These are phyloP conservation scores for Abrus pulchellus DNA, from an alignment of 306 rosid genomes.

Conservation along the genomic window DNA sequence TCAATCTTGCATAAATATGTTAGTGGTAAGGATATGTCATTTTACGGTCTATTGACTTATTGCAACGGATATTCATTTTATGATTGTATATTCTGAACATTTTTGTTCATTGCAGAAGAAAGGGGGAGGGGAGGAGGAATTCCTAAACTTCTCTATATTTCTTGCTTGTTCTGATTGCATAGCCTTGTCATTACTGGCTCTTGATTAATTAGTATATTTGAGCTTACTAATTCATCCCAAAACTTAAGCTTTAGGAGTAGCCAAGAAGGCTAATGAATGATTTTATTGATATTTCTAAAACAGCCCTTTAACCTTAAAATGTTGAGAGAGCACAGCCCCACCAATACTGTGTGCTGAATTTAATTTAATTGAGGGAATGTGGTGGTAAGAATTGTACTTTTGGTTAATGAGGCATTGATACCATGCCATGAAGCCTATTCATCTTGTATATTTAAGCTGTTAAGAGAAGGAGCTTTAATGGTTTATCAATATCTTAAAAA, in stretches of 20 bases:
- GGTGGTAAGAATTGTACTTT: not conserved
- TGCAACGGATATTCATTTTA: constrained; percentile 12
- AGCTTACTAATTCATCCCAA: not conserved
- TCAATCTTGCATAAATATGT: constrained; percentile 75
- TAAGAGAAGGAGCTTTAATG: constrained; percentile 30
- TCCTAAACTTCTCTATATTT: not conserved
- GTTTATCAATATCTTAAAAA: constrained; percentile 30
- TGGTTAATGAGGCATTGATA: constrained; percentile 25
- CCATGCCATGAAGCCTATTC: constrained; percentile 29
- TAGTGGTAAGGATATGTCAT: constrained; percentile 73
- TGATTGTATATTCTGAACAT: constrained; percentile 22
- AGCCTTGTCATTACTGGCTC: constrained; percentile 14
- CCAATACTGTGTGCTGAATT: constrained; percentile 2
- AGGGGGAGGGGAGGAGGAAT: not conserved
- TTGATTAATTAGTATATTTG: constrained; percentile 30
- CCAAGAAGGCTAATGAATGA: not conserved
- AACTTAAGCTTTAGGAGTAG: constrained; percentile 23
- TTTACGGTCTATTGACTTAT: constrained; percentile 44
- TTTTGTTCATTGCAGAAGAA: constrained; percentile 5
- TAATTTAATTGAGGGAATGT: constrained; percentile 27
- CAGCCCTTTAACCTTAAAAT: constrained; percentile 23
- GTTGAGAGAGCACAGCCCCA: constrained; percentile 13
- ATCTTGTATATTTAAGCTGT: constrained; percentile 21
- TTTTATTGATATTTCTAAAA: constrained; percentile 36
- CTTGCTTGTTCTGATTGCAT: constrained; percentile 9